phyloP scores from a whole-genome alignment of 352 stramenopile species.

The Thraustotheca clavata region DNA sequence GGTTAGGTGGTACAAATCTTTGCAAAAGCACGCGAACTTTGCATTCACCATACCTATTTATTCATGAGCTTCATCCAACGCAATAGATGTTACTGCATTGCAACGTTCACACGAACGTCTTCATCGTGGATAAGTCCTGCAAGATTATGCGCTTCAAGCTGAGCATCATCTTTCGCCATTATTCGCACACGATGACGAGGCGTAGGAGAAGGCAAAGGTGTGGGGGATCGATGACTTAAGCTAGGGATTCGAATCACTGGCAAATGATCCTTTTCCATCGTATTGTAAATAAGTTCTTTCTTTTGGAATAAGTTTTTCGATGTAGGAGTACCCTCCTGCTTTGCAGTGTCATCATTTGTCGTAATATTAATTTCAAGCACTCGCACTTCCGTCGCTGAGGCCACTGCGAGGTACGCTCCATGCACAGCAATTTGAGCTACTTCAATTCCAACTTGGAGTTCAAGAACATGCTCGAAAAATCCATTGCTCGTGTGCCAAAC shows the following conservation, averaged over 20 bases:
- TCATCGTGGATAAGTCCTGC: slow-evolving; percentile 59
- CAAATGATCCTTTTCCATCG: slow-evolving; percentile 32
- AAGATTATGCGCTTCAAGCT: slow-evolving; percentile 64
- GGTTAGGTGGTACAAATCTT: slow-evolving; percentile 64
- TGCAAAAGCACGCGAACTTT: slow-evolving; percentile 65
- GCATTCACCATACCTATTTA: slow-evolving; percentile 13
- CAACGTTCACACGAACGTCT: slow-evolving; percentile 75
- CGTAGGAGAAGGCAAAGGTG: not conserved
- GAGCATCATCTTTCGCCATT: slow-evolving; percentile 55
- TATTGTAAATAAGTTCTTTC: slow-evolving; percentile 56
- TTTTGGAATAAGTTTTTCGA: slow-evolving; percentile 25
- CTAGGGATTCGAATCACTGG: slow-evolving; percentile 5
- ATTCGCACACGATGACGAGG: slow-evolving; percentile 25
- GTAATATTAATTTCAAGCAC: slow-evolving; percentile 58
- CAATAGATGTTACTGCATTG: slow-evolving; percentile 62
- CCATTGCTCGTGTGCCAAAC: slow-evolving; percentile 79
- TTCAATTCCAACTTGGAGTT: slow-evolving; percentile 76
- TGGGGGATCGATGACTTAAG: not conserved
- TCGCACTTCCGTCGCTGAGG: slow-evolving; percentile 63
- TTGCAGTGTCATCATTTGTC: not conserved
- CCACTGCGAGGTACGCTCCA: slow-evolving; percentile 63
- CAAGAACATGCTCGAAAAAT: slow-evolving; percentile 86
- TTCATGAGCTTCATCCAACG: slow-evolving; percentile 22
- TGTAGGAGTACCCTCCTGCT: too few species aligned
- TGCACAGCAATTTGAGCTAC: slow-evolving; percentile 77